A percentile compares a stretch with the other conserved stretches of the same genome.
Conservation (phyloP, 2,329 filamentous ascomycete genomes). For the Basipetospora chlamydospora region DNA sequence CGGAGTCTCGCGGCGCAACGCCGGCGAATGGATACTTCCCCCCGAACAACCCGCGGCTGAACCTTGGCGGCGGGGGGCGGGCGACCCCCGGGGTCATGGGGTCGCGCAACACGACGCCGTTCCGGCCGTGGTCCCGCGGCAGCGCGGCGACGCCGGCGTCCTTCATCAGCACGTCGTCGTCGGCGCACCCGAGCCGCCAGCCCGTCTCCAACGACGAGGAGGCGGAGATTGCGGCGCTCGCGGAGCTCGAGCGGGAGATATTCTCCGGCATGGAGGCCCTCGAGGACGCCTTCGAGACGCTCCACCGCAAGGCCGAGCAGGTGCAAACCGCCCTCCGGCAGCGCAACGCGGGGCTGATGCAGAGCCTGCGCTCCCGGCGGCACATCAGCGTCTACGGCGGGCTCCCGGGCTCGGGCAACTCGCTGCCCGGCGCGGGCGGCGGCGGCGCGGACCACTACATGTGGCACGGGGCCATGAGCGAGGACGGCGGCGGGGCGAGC, state of each 20-base stretch:
- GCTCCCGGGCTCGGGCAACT: constrained; percentile 30
- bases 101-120: constrained; percentile 25
- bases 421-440: too few relatives aligned
- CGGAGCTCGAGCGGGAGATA: constrained; percentile 85
- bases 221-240: constrained; percentile 76
- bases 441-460: constrained; percentile 22
- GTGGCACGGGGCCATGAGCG: constrained; percentile 27
- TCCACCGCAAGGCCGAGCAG: constrained; percentile 73
- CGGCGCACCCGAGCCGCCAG: constrained; percentile 29
- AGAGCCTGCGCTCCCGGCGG: constrained; percentile 44
- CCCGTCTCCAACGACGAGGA: constrained; percentile 85
- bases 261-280: constrained; percentile 88
- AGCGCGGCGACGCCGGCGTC: constrained; percentile 45
- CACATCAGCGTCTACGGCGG: constrained; percentile 38
- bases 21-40: constrained; percentile 34
- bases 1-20: constrained; percentile 35
- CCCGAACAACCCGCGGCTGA: constrained; percentile 15
- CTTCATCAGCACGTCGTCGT: constrained; percentile 42
- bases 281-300: constrained; percentile 82
- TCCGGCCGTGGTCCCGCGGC: constrained; percentile 36
- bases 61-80: constrained; percentile 16
- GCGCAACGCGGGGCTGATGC: constrained; percentile 62
- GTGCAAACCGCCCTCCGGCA: constrained; percentile 69
- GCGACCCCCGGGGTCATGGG: constrained; percentile 3
- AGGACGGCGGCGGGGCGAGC: constrained; percentile 19